phyloP scores from a whole-genome alignment of 768 basidiomycete genomes.

The Fomitopsis serialis region DNA sequence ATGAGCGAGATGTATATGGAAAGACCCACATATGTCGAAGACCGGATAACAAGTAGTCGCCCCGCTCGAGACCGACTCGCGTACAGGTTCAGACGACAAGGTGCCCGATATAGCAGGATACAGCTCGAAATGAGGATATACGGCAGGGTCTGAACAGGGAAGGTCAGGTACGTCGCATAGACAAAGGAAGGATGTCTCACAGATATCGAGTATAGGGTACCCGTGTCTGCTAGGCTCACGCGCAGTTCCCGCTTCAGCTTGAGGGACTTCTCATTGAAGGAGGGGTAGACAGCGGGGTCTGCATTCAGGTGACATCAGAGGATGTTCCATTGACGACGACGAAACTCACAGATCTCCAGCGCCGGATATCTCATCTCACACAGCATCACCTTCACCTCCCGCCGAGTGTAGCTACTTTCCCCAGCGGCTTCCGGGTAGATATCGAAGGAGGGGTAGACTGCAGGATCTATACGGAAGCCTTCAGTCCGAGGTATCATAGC shows the following conservation, averaged over 20 bases:
- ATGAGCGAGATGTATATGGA: too few relatives aligned
- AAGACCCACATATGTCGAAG: too few relatives aligned
- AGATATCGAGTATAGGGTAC: slow-evolving; percentile 16
- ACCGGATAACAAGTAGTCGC: too few relatives aligned
- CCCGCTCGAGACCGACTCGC: background rate
- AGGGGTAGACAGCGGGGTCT: slow-evolving; percentile 23
- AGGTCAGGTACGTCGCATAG: background rate
- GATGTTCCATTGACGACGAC: background rate
- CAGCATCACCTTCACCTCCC: background rate
- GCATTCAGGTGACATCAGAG: background rate
- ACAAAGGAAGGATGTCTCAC: slow-evolving; percentile 7
- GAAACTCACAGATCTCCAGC: slow-evolving; percentile 16
- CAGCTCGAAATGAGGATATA: slow-evolving; percentile 20
- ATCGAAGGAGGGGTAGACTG: slow-evolving; percentile 16
- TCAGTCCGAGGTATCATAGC: background rate
- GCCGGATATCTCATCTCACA: background rate
- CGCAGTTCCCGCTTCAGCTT: too few relatives aligned
- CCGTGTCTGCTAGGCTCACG: background rate
- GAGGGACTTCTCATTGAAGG: slow-evolving; percentile 5
- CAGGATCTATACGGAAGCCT: slow-evolving; percentile 10
- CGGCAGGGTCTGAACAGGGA: slow-evolving; percentile 13
- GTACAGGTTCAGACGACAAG: too few relatives aligned
- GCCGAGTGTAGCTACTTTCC: background rate
- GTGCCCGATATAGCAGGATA: slow-evolving; percentile 11
- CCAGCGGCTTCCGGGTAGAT: slow-evolving; percentile 13